phyloP scores from a whole-genome alignment of 2,329 filamentous ascomycete genomes.

The Botrytis byssoidea region DNA sequence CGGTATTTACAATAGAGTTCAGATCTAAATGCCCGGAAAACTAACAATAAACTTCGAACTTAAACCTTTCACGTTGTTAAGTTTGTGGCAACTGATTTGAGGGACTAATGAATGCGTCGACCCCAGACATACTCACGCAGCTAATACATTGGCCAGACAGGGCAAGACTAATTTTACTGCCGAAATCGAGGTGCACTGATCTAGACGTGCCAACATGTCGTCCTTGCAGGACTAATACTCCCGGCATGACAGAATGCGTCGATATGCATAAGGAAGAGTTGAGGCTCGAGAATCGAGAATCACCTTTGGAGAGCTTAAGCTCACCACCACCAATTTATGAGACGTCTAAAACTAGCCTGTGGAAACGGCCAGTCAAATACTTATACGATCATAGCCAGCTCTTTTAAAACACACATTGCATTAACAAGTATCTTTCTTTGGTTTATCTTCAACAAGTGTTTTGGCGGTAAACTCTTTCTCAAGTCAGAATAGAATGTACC shows the following conservation, averaged over 20 bases:
- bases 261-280: background rate
- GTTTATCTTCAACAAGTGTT: background rate
- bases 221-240: background rate
- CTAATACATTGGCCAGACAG: background rate
- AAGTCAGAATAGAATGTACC: background rate
- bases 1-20: background rate
- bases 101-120: background rate
- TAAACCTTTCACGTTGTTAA: background rate
- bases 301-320: background rate
- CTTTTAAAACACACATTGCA: too few relatives aligned
- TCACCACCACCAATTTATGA: background rate
- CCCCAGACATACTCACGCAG: background rate
- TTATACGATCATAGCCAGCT: background rate
- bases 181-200: background rate
- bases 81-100: background rate
- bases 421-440: background rate
- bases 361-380: background rate
- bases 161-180: background rate
- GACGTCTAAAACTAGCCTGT: background rate
- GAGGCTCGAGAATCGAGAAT: background rate
- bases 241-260: fast-evolving
- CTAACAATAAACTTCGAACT: background rate
- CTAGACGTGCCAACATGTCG: fast-evolving
- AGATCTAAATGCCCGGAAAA: background rate
- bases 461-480: background rate